Conservation (phyloP, 2,329 filamentous ascomycete species). For the Alternaria metachromatica region DNA sequence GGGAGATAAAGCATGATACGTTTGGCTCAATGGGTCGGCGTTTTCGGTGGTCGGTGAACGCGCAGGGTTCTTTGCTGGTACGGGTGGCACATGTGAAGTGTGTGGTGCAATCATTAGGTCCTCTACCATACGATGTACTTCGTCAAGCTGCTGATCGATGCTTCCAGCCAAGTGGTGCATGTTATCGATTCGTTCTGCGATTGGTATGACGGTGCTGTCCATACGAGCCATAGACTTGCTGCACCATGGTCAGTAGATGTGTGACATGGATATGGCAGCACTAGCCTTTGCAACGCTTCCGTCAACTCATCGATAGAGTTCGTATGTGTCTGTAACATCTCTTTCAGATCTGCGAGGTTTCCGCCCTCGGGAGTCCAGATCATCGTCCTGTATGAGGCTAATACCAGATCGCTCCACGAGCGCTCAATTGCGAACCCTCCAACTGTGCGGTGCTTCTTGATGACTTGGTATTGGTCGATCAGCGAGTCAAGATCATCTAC, state of each 20-base stretch:
- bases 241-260: constrained; percentile 16
- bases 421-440: constrained; percentile 52
- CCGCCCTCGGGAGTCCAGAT: constrained; percentile 56
- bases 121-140: constrained; percentile 38
- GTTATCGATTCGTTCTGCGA: constrained; percentile 42
- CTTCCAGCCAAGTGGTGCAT: constrained; percentile 33
- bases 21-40: neutral
- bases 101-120: constrained; percentile 29
- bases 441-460: constrained; percentile 50
- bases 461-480: constrained; percentile 54
- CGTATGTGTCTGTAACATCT: constrained; percentile 53
- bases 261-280: neutral
- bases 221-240: constrained; percentile 47
- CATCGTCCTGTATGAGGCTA: constrained; percentile 52
- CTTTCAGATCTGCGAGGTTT: constrained; percentile 47
- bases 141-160: constrained; percentile 37
- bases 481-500: constrained; percentile 54
- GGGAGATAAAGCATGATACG: neutral
- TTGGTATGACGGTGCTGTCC: constrained; percentile 37
- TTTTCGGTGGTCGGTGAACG: constrained; percentile 23
- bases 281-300: constrained; percentile 52
- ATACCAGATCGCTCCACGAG: constrained; percentile 53
- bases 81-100: constrained; percentile 13
- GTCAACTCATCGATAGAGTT: constrained; percentile 49
- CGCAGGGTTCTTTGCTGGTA: constrained; percentile 23